Evolutionary conservation across 2,329 filamentous ascomycete genomes (phyloP).

Genomic region (Dendrostoma leiphaemia): DNA sequence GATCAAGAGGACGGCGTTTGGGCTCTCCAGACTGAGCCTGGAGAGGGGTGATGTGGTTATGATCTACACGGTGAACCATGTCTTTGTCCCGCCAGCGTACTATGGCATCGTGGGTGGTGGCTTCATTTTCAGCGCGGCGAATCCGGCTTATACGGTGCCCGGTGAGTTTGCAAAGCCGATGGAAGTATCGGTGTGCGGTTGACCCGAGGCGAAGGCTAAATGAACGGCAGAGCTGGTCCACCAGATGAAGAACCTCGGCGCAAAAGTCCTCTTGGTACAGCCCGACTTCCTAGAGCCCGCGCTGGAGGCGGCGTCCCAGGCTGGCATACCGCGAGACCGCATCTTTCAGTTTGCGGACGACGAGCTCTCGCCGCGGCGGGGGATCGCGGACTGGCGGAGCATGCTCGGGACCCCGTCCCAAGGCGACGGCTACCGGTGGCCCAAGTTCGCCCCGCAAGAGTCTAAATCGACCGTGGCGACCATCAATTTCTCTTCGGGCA

Average conservation of each 20-base stretch:
- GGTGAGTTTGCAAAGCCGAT: too few relatives aligned
- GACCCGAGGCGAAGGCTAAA: too few relatives aligned
- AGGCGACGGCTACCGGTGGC: conserved; percentile 39
- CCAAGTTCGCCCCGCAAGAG: conserved; percentile 32
- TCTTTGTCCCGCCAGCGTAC: conserved; percentile 54
- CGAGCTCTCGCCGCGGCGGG: conserved; percentile 26
- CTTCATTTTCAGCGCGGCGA: conserved; percentile 53
- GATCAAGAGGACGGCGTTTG: conserved; percentile 49
- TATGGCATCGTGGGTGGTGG: conserved; percentile 52
- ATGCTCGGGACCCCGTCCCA: conserved; percentile 33
- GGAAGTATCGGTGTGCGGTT: too few relatives aligned
- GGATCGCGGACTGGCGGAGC: conserved; percentile 40
- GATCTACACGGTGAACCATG: conserved; percentile 53
- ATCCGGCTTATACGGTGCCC: conserved; percentile 48
- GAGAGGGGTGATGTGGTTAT: conserved; percentile 49
- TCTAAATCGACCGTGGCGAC: conserved; percentile 31
- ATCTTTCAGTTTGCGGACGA: conserved; percentile 50
- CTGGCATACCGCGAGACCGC: conserved; percentile 36
- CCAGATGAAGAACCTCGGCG: conserved; percentile 49
- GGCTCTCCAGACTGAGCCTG: conserved; percentile 44
- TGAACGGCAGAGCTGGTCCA: conserved; percentile 48
- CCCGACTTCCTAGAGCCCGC: conserved; percentile 42
- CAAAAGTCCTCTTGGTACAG: conserved; percentile 49
- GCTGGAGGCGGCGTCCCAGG: conserved; percentile 40
- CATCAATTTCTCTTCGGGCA: conserved; percentile 44